Conservation (phyloP, 2,329 filamentous ascomycete species). For the Trichophyton rubrum region DNA sequence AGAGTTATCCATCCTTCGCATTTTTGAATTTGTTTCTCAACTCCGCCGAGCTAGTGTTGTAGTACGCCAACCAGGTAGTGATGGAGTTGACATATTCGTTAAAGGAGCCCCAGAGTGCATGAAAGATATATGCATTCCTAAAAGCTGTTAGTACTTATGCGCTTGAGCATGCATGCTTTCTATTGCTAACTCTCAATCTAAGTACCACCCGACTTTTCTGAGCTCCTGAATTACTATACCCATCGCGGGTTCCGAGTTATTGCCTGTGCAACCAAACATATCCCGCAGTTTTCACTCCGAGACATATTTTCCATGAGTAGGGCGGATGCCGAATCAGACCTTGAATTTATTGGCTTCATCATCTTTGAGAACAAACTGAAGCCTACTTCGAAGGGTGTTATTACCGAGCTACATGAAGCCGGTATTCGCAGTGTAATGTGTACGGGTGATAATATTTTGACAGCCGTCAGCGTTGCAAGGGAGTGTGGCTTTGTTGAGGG, state of each 20-base stretch:
- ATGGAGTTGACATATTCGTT: slow-evolving; percentile 77
- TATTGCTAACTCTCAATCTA: slow-evolving; percentile 18
- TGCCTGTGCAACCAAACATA: slow-evolving; percentile 79
- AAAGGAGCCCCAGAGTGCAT: slow-evolving; percentile 96
- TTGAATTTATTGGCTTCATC: slow-evolving; percentile 91
- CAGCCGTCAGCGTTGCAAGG: slow-evolving; percentile 63
- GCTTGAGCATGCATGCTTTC: not conserved
- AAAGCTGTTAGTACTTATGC: slow-evolving; percentile 53
- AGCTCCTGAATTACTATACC: slow-evolving; percentile 78
- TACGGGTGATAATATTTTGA: slow-evolving; percentile 73
- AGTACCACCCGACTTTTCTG: slow-evolving; percentile 80
- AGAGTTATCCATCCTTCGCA: slow-evolving; percentile 80
- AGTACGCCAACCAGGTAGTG: slow-evolving; percentile 74
- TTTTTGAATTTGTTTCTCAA: slow-evolving; percentile 91
- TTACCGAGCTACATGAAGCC: slow-evolving; percentile 69
- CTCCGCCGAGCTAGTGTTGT: slow-evolving; percentile 85
- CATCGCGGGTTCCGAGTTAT: slow-evolving; percentile 95
- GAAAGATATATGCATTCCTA: slow-evolving; percentile 76
- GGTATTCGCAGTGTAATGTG: slow-evolving; percentile 88
- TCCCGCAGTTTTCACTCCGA: slow-evolving; percentile 80
- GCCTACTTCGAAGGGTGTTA: slow-evolving; percentile 64
- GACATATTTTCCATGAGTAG: slow-evolving; percentile 91
- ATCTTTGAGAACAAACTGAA: slow-evolving; percentile 99
- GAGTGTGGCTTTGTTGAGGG: slow-evolving; percentile 75
- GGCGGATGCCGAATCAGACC: slow-evolving; percentile 64